Conservation (phyloP, 495 filamentous ascomycete genomes). For the Arthonia radiata region DNA sequence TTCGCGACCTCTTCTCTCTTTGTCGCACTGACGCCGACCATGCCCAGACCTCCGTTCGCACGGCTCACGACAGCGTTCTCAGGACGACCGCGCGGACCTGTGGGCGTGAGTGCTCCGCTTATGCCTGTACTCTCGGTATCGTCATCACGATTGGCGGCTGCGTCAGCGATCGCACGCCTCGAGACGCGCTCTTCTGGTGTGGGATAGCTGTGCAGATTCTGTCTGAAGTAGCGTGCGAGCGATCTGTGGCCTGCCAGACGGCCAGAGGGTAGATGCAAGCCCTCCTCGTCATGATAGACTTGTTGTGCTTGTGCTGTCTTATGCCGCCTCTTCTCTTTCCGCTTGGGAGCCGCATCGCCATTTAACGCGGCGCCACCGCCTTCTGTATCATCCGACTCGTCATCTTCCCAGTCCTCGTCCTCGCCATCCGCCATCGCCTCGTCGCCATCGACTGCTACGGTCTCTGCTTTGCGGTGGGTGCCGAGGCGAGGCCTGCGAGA, state of each 20-base stretch:
- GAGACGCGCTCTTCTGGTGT: conserved; percentile 33
- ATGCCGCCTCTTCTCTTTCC: conserved; percentile 37
- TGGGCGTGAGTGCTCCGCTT: conserved; percentile 9
- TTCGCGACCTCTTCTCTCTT: conserved; percentile 39
- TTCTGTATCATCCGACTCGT: conserved; percentile 5
- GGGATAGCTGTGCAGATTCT: conserved; percentile 72
- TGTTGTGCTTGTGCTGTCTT: conserved; percentile 85
- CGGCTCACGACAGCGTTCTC: conserved; percentile 36
- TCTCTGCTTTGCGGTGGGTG: conserved; percentile 21
- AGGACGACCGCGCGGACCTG: conserved; percentile 21
- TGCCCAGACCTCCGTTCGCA: conserved; percentile 47
- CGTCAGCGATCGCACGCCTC: conserved; percentile 12
- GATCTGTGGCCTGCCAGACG: conserved; percentile 78
- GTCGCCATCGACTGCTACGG: conserved; percentile 14
- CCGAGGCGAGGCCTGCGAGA: conserved; percentile 34
- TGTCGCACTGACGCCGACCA: conserved; percentile 45
- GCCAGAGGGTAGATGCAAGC: conserved; percentile 81
- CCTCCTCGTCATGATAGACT: conserved; percentile 71
- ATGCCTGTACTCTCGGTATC: conserved; percentile 24
- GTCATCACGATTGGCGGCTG: conserved; percentile 12
- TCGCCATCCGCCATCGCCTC: conserved; percentile 4
- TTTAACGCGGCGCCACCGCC: conserved; percentile 1
- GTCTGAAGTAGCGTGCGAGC: conserved; percentile 62
- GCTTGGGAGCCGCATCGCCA: conserved; percentile 6
- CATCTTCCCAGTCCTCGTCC: conserved; percentile 9